Evolutionary conservation across 2,329 filamentous ascomycete genomes (phyloP).

Genomic region (Mycogone perniciosa): DNA sequence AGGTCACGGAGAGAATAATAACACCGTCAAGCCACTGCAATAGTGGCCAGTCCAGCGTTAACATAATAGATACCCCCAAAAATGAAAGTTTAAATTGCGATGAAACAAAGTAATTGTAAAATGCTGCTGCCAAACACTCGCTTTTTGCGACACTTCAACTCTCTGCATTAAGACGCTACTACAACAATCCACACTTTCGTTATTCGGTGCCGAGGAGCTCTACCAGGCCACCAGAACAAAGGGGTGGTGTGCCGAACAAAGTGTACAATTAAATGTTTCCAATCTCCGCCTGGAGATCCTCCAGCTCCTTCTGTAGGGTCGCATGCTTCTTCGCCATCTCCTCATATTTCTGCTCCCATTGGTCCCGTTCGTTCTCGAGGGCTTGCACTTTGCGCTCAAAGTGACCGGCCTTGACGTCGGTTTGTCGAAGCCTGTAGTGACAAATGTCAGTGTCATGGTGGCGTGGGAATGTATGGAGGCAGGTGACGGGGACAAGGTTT

Average conservation of each 20-base stretch:
- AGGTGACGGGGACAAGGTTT: conserved; percentile 6
- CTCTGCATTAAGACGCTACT: conserved; percentile 19
- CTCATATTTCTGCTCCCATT: conserved; percentile 97
- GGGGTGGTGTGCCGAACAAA: conserved; percentile 6
- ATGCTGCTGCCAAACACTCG: conserved; percentile 25
- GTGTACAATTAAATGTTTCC: conserved; percentile 69
- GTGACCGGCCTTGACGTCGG: conserved; percentile 98
- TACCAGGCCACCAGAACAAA: not conserved
- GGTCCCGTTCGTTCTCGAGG: conserved; percentile 82
- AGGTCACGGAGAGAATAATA: conserved; percentile 23
- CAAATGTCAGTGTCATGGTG: not conserved
- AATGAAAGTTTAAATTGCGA: conserved; percentile 25
- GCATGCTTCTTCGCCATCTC: conserved; percentile 91
- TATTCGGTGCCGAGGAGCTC: not conserved
- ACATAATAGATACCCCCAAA: conserved; percentile 27
- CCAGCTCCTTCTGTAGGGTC: conserved; percentile 78
- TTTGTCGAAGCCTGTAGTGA: conserved; percentile 77
- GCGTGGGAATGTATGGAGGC: not conserved
- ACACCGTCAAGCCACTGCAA: not conserved
- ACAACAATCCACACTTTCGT: conserved; percentile 5
- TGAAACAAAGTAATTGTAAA: conserved; percentile 20
- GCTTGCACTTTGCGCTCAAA: conserved; percentile 99
- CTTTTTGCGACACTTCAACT: conserved; percentile 22
- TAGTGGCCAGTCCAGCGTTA: conserved; percentile 3
- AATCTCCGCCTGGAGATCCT: conserved; percentile 86